Evolutionary conservation across 257 asterid genomes (phyloP), one percentile per base, ranked within the genome.

Genomic region (Jacaranda mimosifolia): DNA sequence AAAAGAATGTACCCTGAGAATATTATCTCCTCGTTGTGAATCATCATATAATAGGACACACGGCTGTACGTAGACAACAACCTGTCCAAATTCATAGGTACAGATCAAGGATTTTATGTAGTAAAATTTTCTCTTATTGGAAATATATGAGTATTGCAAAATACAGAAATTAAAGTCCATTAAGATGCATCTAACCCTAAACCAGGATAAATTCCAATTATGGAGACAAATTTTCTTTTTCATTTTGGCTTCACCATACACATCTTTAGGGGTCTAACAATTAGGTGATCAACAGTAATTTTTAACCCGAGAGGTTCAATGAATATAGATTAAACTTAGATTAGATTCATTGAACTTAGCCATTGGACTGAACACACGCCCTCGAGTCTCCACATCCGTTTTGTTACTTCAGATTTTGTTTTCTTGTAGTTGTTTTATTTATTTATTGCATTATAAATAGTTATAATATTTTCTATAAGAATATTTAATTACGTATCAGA

Each of bases 361-460:
- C 69, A 59, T 49, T 52, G 21, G 19, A 52, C 45, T 83, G 38
- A 60, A 11, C 8, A 46, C n/a, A 9, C 62, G 17, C 57, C 49
- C n/a, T 83, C 83, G 84, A 77, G 78, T 72, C 65, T 59, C 87
- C 84, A 52, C 87, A 63, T 72, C 68, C 40, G 32, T 17, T n/a
- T n/a, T n/a, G n/a, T n/a, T n/a, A 9, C 14, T 48, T 26, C 32
- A 26, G 32, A 26, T 26, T 26, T 26, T 26, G 32, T 26, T 26
- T 26, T 26, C 32, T 26, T 26, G 32, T 26, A 26, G 2, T 26
- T 26, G 32, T 26, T 26, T 26, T 26, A 26, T 26, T 26, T 26
- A 26, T 26, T 26, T 26, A 26, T 26, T 26, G 32, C 32, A 26
- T 26, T 26, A 26, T 26, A 26, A 26, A 26, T 26, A 26, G 2